Conservation (phyloP, 805 yeast genomes). For the Hanseniaspora thailandica region DNA sequence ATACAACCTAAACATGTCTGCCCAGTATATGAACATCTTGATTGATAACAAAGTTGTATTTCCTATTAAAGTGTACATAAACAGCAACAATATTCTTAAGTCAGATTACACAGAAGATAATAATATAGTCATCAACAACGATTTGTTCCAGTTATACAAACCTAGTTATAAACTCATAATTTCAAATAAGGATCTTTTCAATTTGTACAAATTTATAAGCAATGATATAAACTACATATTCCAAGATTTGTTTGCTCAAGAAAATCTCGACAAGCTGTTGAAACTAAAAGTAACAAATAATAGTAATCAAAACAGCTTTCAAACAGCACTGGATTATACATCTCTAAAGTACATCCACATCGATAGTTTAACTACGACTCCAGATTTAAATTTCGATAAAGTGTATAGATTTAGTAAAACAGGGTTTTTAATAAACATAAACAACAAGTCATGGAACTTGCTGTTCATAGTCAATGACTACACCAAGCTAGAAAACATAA, state of each 20-base stretch:
- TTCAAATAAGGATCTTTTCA: slow-evolving; percentile 5
- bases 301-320: not conserved
- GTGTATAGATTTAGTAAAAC: not conserved
- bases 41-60: slow-evolving; percentile 20
- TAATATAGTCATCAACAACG: slow-evolving; percentile 10
- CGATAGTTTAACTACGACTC: not conserved
- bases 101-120: not conserved
- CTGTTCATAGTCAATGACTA: not conserved
- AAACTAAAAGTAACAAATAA: not conserved
- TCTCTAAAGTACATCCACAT: not conserved
- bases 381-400: not conserved
- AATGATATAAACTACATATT: slow-evolving; percentile 1
- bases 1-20: slow-evolving; percentile 17
- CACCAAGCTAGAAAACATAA: not conserved
- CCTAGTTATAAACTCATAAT: slow-evolving; percentile 4
- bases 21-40: slow-evolving; percentile 25
- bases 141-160: slow-evolving; percentile 4
- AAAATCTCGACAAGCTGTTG: not conserved
- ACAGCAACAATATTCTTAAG: slow-evolving; percentile 3
- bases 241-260: not conserved
- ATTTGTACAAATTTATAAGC: not conserved
- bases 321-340: not conserved
- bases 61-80: slow-evolving; percentile 1
- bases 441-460: not conserved
- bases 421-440: not conserved